Conservation (phyloP, 1,139 yeast species). For the Saccharomycopsis hybrid region DNA sequence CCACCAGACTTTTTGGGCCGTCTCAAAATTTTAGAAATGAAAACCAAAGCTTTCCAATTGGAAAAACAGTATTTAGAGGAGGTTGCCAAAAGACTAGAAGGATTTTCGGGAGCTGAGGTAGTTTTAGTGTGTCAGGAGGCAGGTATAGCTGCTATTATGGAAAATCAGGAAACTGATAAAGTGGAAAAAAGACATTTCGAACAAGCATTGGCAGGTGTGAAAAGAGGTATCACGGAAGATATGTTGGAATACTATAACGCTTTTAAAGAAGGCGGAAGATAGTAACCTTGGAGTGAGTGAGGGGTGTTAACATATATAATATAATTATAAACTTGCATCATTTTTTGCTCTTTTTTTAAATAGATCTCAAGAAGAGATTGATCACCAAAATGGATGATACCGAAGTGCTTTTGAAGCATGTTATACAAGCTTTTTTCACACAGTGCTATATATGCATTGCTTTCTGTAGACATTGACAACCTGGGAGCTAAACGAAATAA, state of each 20-base stretch:
- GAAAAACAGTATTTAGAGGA: slow-evolving; percentile 38
- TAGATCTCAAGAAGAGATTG: no score
- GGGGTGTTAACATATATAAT: no score
- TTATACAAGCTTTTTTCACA: no score
- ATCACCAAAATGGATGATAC: no score
- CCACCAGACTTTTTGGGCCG: slow-evolving; percentile 87
- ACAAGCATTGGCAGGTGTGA: slow-evolving; percentile 57
- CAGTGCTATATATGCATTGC: no score
- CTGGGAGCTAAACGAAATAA: no score
- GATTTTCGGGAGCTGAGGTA: slow-evolving; percentile 96
- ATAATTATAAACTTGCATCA: no score
- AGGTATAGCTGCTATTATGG: slow-evolving; percentile 87
- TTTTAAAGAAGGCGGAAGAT: no score
- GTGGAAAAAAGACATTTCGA: slow-evolving; percentile 66
- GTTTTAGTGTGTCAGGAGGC: slow-evolving; percentile 91
- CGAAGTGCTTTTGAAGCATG: no score
- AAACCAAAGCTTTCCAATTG: slow-evolving; percentile 48
- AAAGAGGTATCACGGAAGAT: slow-evolving; percentile 74
- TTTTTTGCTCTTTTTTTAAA: no score
- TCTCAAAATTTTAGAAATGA: slow-evolving; percentile 63
- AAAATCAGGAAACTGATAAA: slow-evolving; percentile 44
- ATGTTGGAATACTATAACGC: slow-evolving; percentile 71
- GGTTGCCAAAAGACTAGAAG: slow-evolving; percentile 67
- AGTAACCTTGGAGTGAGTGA: no score
- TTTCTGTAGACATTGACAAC: no score